These are phyloP conservation scores for Pichia scutulata DNA, from an alignment of 805 yeast genomes.

Conservation along the genomic window DNA sequence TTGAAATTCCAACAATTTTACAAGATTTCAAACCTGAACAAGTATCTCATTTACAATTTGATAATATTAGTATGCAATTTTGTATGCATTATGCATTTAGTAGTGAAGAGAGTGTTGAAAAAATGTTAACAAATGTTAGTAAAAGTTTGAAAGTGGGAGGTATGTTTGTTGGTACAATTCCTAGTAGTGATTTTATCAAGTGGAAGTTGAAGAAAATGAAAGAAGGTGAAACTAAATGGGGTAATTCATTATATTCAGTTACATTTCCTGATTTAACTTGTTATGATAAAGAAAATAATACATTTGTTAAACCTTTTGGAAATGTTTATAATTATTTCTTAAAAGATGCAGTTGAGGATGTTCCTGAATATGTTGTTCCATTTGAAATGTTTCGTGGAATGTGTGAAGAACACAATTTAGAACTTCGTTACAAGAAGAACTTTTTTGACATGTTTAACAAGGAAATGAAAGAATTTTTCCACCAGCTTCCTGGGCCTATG, in stretches of 20 bases:
- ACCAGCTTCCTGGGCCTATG: conserved; percentile 46
- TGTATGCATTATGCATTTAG: conserved; percentile 94
- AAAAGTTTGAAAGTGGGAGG: conserved; percentile 77
- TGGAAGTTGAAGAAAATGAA: conserved; percentile 50
- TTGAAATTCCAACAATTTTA: conserved; percentile 59
- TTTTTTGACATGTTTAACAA: conserved; percentile 77
- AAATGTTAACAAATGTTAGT: conserved; percentile 66
- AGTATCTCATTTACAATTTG: conserved; percentile 59
- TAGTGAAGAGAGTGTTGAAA: conserved; percentile 69
- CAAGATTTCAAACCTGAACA: conserved; percentile 56
- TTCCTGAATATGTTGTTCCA: conserved; percentile 95
- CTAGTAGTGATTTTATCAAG: conserved; percentile 78
- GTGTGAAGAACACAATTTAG: conserved; percentile 77
- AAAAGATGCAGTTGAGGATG: conserved; percentile 91
- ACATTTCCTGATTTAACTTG: conserved; percentile 50
- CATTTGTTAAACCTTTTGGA: conserved; percentile 71
- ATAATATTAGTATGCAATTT: conserved; percentile 84
- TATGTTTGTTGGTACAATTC: conserved; percentile 86
- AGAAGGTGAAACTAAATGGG: conserved; percentile 60
- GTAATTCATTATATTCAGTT: conserved; percentile 77
- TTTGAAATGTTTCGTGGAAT: conserved; percentile 78
- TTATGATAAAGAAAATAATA: conserved; percentile 57
- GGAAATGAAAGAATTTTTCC: conserved; percentile 63
- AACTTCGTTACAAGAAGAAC: conserved; percentile 62
- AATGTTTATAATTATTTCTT: conserved; percentile 74